Conservation (phyloP, 2,329 filamentous ascomycete genomes). For the Acephala macrosclerotiorum region DNA sequence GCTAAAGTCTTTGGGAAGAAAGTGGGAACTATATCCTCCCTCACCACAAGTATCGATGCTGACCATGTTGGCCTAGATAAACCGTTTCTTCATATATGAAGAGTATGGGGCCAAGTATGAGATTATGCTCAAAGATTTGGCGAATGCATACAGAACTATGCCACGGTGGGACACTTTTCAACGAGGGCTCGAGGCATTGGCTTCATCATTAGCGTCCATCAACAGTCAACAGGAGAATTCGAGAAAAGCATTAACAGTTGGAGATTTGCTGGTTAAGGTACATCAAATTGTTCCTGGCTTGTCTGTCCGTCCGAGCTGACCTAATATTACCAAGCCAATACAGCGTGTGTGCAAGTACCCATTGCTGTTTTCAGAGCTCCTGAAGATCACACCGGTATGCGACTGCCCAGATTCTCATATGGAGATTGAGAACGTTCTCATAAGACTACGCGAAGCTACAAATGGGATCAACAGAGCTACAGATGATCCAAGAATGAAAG, state of each 20-base stretch:
- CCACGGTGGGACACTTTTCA: slow-evolving; percentile 83
- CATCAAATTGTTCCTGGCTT: neutral
- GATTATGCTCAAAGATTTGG: slow-evolving; percentile 80
- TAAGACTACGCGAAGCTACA: slow-evolving; percentile 76
- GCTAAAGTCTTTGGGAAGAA: slow-evolving; percentile 67
- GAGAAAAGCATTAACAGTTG: slow-evolving; percentile 81
- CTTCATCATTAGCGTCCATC: slow-evolving; percentile 75
- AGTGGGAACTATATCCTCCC: slow-evolving; percentile 47
- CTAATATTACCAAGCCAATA: slow-evolving; percentile 69
- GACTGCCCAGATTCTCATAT: slow-evolving; percentile 87
- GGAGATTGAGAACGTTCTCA: slow-evolving; percentile 77
- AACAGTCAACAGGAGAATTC: slow-evolving; percentile 67
- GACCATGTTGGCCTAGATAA: slow-evolving; percentile 62
- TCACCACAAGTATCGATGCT: slow-evolving; percentile 9
- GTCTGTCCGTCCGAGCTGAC: slow-evolving; percentile 16
- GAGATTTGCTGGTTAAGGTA: slow-evolving; percentile 91
- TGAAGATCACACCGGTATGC: slow-evolving; percentile 81
- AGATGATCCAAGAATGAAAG: slow-evolving; percentile 74
- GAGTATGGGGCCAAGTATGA: slow-evolving; percentile 93
- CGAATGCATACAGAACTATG: slow-evolving; percentile 70
- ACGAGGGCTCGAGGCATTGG: slow-evolving; percentile 83
- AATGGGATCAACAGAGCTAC: slow-evolving; percentile 85
- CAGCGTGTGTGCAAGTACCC: slow-evolving; percentile 93
- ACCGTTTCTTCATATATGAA: slow-evolving; percentile 85
- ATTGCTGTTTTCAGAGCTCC: slow-evolving; percentile 82